phyloP scores from a whole-genome alignment of 768 basidiomycete genomes.

The Tylopilus subfusipes region DNA sequence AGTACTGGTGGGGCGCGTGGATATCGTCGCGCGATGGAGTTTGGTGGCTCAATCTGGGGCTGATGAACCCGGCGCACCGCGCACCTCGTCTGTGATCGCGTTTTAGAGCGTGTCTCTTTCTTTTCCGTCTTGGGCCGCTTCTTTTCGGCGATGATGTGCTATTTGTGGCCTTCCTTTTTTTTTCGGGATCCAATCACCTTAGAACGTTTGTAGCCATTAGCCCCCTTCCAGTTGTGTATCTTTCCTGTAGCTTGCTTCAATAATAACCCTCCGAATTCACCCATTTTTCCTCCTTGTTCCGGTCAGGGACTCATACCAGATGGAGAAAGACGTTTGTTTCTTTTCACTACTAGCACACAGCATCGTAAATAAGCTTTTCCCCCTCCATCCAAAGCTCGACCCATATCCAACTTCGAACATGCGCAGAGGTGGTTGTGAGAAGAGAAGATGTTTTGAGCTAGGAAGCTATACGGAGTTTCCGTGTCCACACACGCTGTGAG shows the following conservation, averaged over 20 bases:
- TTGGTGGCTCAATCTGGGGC: conserved; percentile 47
- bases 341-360: background rate
- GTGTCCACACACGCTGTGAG: background rate
- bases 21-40: conserved; percentile 30
- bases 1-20: conserved; percentile 44
- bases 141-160: background rate
- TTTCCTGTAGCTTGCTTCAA: background rate
- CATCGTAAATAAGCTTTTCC: too few relatives aligned
- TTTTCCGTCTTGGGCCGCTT: background rate
- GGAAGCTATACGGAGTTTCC: too few relatives aligned
- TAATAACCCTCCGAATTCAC: too few relatives aligned
- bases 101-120: background rate
- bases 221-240: background rate
- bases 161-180: background rate
- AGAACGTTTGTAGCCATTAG: conserved; percentile 18
- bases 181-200: background rate
- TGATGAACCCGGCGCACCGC: conserved; percentile 29
- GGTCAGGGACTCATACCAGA: background rate
- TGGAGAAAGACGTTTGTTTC: background rate
- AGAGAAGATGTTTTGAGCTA: too few relatives aligned
- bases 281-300: background rate
- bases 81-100: background rate
- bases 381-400: too few relatives aligned
- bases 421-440: background rate
- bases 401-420: background rate